Percentiles rank a stretch among this genome's conserved stretches.
Evolutionary conservation across 768 basidiomycete species (phyloP).

Genomic region (Amanita exitialis): DNA sequence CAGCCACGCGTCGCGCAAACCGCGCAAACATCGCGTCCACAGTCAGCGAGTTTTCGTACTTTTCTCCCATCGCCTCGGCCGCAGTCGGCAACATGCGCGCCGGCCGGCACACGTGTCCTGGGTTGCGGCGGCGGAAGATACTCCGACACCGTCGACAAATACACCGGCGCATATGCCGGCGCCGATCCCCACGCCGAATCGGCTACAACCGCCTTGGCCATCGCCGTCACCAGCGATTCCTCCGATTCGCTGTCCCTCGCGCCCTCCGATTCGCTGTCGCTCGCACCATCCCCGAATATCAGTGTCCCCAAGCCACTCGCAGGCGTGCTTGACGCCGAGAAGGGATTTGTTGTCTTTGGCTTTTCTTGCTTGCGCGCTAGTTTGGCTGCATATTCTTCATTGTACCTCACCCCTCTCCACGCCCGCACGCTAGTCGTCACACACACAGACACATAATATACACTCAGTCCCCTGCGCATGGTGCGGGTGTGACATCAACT

Average conservation of each 20-base stretch:
- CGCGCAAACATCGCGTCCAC: slow-evolving; percentile 82
- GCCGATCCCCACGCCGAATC: slow-evolving; percentile 61
- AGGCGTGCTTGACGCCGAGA: slow-evolving; percentile 29
- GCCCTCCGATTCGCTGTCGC: too few species aligned
- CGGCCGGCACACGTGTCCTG: slow-evolving; percentile 35
- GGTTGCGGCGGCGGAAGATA: slow-evolving; percentile 53
- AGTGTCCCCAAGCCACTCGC: slow-evolving; percentile 55
- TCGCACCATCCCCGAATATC: slow-evolving; percentile 39
- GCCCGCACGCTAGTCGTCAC: slow-evolving; percentile 53
- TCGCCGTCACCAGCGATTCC: slow-evolving; percentile 43
- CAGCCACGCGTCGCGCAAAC: slow-evolving; percentile 63
- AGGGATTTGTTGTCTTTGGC: slow-evolving; percentile 30
- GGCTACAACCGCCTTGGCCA: slow-evolving; percentile 41
- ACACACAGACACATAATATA: too few species aligned
- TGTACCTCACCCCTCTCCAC: slow-evolving; percentile 68
- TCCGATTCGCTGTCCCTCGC: slow-evolving; percentile 24
- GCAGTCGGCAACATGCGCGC: slow-evolving; percentile 31
- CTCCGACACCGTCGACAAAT: slow-evolving; percentile 68
- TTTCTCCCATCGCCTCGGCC: slow-evolving; percentile 40
- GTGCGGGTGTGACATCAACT: slow-evolving; percentile 18
- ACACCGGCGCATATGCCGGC: slow-evolving; percentile 58
- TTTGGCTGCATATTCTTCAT: slow-evolving; percentile 66
- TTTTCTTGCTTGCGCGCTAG: slow-evolving; percentile 33
- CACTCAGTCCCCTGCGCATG: neutral
- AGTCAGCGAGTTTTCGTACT: slow-evolving; percentile 72